Conservation (phyloP, 805 yeast species). For the Saccharomycopsis sp. region DNA sequence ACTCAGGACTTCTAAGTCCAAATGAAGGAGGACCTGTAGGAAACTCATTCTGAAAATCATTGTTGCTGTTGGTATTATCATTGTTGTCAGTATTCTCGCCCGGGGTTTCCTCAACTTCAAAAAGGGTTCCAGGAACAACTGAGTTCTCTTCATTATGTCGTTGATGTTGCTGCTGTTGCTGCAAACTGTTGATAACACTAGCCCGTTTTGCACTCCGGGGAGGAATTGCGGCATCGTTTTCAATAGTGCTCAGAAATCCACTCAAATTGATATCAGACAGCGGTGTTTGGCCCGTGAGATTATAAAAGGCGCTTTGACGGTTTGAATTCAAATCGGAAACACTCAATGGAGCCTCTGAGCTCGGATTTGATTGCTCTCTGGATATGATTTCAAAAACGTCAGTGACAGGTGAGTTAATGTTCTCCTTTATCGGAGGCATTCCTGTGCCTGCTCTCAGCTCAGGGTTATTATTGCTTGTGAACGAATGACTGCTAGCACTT, state of each 20-base stretch:
- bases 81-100: constrained; percentile 2
- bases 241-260: not conserved
- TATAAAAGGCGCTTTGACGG: constrained; percentile 2
- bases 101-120: not conserved
- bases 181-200: not conserved
- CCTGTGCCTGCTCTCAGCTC: not conserved
- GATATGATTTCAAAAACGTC: not conserved
- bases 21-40: not conserved
- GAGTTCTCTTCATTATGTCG: no score
- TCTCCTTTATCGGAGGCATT: constrained; percentile 6
- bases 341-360: not conserved
- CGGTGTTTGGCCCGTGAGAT: not conserved
- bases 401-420: constrained; percentile 4
- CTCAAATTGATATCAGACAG: constrained; percentile 1
- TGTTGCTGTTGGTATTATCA: not conserved
- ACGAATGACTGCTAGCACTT: no score
- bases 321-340: not conserved
- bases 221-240: constrained; percentile 4
- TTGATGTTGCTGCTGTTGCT: not conserved
- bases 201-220: constrained; percentile 10
- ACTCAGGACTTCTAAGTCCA: not conserved
- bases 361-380: not conserved
- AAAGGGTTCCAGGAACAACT: not conserved
- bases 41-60: not conserved
- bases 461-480: not conserved